Evolutionary conservation across 805 yeast species (phyloP).

Genomic region (Starmerella powellii): DNA sequence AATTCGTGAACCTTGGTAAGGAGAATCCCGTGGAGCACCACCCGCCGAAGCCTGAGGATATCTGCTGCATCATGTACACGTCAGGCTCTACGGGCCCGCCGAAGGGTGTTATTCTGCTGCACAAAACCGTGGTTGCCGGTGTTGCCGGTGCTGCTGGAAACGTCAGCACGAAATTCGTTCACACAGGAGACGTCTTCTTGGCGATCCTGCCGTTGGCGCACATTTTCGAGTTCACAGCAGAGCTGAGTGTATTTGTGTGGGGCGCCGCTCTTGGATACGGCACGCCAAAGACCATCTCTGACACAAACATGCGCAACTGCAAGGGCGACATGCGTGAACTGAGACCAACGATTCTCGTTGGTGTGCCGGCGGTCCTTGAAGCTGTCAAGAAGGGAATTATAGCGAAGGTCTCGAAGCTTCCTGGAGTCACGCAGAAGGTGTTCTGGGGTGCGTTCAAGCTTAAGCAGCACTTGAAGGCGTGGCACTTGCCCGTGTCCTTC

Average conservation of each 20-base stretch:
- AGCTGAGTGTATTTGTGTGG: conserved; percentile 71
- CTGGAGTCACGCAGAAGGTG: conserved; percentile 56
- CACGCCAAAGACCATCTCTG: conserved; percentile 79
- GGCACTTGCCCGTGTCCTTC: conserved; percentile 64
- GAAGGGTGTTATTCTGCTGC: conserved; percentile 65
- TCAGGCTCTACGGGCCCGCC: conserved; percentile 81
- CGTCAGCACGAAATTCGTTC: conserved; percentile 42
- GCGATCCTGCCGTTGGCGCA: conserved; percentile 93
- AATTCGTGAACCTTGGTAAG: conserved; percentile 53
- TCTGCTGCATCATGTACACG: conserved; percentile 73
- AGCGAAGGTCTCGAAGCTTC: conserved; percentile 55
- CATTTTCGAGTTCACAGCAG: conserved; percentile 85
- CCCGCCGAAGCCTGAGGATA: conserved; percentile 46
- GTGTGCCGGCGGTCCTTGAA: conserved; percentile 99
- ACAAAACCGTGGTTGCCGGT: conserved; percentile 66
- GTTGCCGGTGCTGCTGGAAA: conserved; percentile 66
- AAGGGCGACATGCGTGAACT: conserved; percentile 77
- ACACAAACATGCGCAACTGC: conserved; percentile 69
- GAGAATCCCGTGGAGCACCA: conserved; percentile 31
- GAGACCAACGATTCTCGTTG: conserved; percentile 90
- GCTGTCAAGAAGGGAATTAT: conserved; percentile 83
- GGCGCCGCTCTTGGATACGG: conserved; percentile 87
- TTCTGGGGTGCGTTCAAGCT: conserved; percentile 83
- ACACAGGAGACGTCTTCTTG: conserved; percentile 56
- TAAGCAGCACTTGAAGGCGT: conserved; percentile 49